Base-by-base conservation (phyloP, 202 grass and related monocot genomes). In the Zizania palustris region DNA sequence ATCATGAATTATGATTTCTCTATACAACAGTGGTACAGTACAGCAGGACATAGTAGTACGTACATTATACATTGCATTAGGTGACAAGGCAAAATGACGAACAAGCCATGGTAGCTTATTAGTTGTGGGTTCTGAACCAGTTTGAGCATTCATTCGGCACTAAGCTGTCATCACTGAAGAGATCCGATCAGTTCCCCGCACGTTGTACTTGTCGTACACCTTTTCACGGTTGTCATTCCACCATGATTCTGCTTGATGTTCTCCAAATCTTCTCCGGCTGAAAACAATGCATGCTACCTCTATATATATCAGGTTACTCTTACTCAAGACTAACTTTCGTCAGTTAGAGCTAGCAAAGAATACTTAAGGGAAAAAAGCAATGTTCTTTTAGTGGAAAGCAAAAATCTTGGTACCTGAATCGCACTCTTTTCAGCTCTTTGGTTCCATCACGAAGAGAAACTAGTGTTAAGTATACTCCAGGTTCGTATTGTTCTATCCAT, bases 401-500 rank as follows among this genome's bases (percentile, higher is more conserved):
- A 9, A 43, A 5, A 34, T 5, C 12, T 56, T 7, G 19, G 2
- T 82, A 96, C 96, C 96, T 99, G 90, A 99, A 99, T 72, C 96
- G 85, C 41, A 99, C 96, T 56, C 96, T 78, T 84, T 93, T 99
- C 59, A 99, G 73, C 57, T 99, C 96, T 80, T 89, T 96, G 18
- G 82, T 89, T 71, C 96, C 96, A 84, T 99, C 96, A 28, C 55
- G 69, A 49, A 99, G 84, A 36, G 92, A 73, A 46, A 88, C 81
- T 13, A 99, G 79, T 11, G 96, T 99, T 43, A 99, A 66, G 80
- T 99, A 99, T 12, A 99, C 96, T 34, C 96, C 96, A 14, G 92
- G 92, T 38, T 99, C 96, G 34, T 89, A 99, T 76, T 99, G 96
- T 56, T 96, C 96, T 66, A 96, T 91, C 92, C 96, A 99, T 71